Evolutionary conservation across 768 basidiomycete species (phyloP), one percentile per base, ranked within the genome.

Genomic region (Phylloporus arenicola): DNA sequence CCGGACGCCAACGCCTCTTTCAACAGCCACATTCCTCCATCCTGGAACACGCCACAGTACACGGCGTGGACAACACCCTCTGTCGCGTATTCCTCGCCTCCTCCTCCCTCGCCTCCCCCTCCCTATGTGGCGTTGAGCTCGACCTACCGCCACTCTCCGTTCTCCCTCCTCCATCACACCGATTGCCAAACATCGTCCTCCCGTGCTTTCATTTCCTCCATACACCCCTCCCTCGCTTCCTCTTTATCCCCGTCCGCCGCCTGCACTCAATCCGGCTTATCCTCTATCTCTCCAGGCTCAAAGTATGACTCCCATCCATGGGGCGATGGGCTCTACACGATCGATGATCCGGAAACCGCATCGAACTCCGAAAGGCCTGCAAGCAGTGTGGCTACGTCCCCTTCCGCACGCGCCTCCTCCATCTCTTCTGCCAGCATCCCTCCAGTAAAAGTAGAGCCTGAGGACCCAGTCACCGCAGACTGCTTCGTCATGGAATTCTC

Each of bases 401-500:
- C 68, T 57, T 68, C 68, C 0, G 62, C 62, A 63, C 66, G 66
- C 56, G 61, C 66, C 14, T 66, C 65, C n/a, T 69, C 66, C 48
- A 64, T 65, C 52, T 59, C 68, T 34, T 59, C 68, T 30, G 29
- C 56, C 43, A 59, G 67, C 45, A 45, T 66, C 25, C 56, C 57
- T 31, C 61, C 56, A n/a, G 65, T 70, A 0, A 68, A 68, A 45
- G 53, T 63, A 16, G 67, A 68, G 13, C 68, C 60, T 17, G 68
- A 68, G 19, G 67, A 68, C 20, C 4, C 55, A 10, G 46, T 49
- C 6, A 35, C 56, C 9, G 39, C 66, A 8, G 66, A 67, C 16
- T 68, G 66, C 51, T 68, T 68, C 27, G 68, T 68, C 51, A 68
- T 68, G 68, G 67, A 68, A 39, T 68, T 68, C 45, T 67, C 68